Percentiles rank a stretch among this genome's conserved stretches.
Conservation (phyloP, 2,329 filamentous ascomycete species). For the Stylonectria norvegica region DNA sequence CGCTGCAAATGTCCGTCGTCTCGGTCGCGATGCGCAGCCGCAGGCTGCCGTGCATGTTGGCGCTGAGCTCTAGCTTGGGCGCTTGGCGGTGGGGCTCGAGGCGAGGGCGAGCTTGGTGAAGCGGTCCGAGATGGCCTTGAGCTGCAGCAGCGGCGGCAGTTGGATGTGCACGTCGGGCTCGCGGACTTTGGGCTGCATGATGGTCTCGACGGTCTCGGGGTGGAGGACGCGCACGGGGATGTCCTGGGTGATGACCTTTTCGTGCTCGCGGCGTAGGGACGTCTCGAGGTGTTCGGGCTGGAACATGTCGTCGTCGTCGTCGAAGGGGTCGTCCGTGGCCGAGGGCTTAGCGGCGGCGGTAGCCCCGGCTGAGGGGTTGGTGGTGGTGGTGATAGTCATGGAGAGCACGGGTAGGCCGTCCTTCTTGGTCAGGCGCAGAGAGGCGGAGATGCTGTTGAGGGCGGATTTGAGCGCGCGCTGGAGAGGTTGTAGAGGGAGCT, state of each 20-base stretch:
- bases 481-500: constrained; percentile 83
- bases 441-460: constrained; percentile 73
- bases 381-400: constrained; percentile 81
- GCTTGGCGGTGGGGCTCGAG: constrained; percentile 43
- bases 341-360: constrained; percentile 30
- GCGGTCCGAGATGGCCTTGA: constrained; percentile 91
- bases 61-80: constrained; percentile 78
- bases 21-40: constrained; percentile 79
- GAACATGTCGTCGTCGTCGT: constrained; percentile 45
- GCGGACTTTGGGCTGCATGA: constrained; percentile 86
- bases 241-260: constrained; percentile 92
- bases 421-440: constrained; percentile 88
- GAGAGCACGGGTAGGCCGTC: constrained; percentile 82
- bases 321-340: constrained; percentile 34
- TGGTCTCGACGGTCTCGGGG: constrained; percentile 78
- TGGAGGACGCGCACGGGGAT: constrained; percentile 91
- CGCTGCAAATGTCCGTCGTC: constrained; percentile 76
- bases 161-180: constrained; percentile 94
- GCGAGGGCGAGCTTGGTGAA: constrained; percentile 80
- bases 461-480: constrained; percentile 91
- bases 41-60: constrained; percentile 91
- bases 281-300: constrained; percentile 52
- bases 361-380: constrained; percentile 43
- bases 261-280: constrained; percentile 65
- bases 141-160: constrained; percentile 78